phyloP scores from a whole-genome alignment of 305 asterid genomes.

The Euphrasia arctica region DNA sequence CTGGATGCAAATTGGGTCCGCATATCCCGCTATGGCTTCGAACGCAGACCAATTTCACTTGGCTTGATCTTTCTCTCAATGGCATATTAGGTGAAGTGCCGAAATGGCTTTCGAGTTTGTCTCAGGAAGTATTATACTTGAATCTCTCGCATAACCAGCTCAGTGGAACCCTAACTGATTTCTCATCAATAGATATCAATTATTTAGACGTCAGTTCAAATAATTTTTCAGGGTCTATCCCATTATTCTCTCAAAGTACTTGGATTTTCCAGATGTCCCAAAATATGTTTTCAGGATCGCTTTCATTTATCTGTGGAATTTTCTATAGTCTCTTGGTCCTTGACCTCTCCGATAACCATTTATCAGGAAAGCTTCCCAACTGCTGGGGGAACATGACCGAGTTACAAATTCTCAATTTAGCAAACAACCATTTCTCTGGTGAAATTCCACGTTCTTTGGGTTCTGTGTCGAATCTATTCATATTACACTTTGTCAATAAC shows the following conservation, averaged over 20 bases:
- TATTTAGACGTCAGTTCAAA: no score
- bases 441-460: no score
- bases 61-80: not conserved
- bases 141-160: conserved; percentile 21
- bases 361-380: not conserved
- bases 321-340: no score
- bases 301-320: no score
- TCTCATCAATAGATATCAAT: conserved; percentile 7
- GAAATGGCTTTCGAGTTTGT: conserved; percentile 1
- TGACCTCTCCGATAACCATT: no score
- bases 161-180: conserved; percentile 17
- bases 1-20: conserved; percentile 24
- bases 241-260: no score
- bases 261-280: no score
- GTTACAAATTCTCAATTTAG: no score
- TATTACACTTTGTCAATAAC: no score
- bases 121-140: not conserved
- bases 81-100: conserved; percentile 5
- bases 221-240: no score
- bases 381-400: not conserved
- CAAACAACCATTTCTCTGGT: no score
- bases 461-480: not conserved
- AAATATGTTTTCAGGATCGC: no score
- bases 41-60: not conserved
- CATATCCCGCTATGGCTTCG: conserved; percentile 29